Percentiles rank a stretch among this genome's conserved stretches.
phyloP scores from a whole-genome alignment of 1,284 basidiomycete genomes.

The Rhizoctonia solani region DNA sequence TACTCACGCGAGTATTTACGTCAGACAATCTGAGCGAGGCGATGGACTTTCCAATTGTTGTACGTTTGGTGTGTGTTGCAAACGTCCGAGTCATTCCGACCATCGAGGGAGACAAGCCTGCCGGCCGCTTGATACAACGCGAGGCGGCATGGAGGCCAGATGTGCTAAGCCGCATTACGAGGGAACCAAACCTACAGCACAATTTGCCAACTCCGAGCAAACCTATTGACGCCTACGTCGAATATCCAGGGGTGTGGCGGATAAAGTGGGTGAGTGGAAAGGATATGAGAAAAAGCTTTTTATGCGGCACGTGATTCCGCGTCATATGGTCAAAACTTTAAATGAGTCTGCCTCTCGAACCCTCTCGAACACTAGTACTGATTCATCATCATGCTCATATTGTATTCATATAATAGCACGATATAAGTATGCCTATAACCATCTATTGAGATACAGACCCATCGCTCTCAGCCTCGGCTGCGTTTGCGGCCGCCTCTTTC shows the following conservation, averaged over 20 bases:
- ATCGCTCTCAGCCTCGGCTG: constrained; percentile 26
- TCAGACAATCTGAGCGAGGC: not conserved
- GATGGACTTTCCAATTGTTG: not conserved
- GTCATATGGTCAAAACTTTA: not conserved
- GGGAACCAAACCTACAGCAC: not conserved
- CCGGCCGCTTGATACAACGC: constrained; percentile 7
- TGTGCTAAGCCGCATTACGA: constrained; percentile 1
- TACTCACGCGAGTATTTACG: constrained; percentile 12
- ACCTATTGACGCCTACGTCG: no score
- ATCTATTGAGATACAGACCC: constrained; percentile 29
- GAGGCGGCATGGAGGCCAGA: constrained; percentile 24
- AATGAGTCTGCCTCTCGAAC: not conserved
- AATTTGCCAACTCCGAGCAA: no score
- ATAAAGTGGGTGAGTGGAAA: not conserved
- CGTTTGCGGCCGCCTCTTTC: constrained; percentile 40
- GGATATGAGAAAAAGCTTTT: constrained; percentile 19
- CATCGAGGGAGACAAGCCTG: not conserved
- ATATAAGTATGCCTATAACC: not conserved
- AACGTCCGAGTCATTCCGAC: not conserved
- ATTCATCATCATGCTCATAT: not conserved
- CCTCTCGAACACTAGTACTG: not conserved
- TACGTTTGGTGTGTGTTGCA: not conserved
- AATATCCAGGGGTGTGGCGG: not conserved
- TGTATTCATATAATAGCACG: not conserved
- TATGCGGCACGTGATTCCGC: constrained; percentile 3